Percentiles rank a stretch among this genome's conserved stretches.
phyloP scores from a whole-genome alignment of 2,329 filamentous ascomycete genomes.

The Venturiaceae sp. region DNA sequence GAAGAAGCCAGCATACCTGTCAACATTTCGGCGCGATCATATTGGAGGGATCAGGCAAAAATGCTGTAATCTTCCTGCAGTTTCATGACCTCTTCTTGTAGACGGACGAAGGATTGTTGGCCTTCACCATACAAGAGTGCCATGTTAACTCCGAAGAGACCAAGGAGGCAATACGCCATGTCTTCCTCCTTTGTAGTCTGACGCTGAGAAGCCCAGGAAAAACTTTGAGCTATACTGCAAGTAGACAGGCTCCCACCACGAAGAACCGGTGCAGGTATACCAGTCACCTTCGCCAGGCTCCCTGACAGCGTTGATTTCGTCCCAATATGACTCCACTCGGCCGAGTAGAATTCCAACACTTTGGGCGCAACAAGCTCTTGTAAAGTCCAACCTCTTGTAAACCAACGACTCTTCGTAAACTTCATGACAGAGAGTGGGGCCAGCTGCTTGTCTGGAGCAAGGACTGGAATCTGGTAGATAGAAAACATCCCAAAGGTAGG shows the following conservation, averaged over 20 bases:
- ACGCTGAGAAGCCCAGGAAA: neutral
- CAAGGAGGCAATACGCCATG: neutral
- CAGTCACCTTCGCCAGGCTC: neutral
- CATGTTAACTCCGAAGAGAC: neutral
- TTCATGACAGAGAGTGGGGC: no score
- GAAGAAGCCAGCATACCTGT: no score
- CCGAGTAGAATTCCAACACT: neutral
- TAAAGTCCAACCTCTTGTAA: no score
- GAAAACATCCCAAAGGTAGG: no score
- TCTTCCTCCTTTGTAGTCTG: neutral
- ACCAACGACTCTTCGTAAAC: no score
- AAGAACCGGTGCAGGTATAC: neutral
- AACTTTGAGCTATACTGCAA: neutral
- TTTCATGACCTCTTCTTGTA: neutral
- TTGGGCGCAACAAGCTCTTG: no score
- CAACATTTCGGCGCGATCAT: no score
- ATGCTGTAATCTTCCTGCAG: neutral
- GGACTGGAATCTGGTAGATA: no score
- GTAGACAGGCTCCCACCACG: neutral
- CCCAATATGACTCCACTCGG: neutral
- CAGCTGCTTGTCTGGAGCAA: no score
- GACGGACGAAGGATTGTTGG: neutral
- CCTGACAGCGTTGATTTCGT: neutral
- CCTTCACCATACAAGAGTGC: neutral
- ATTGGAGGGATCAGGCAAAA: no score